These are phyloP conservation scores for Berkeleyomyces basicola DNA, from an alignment of 2,329 filamentous ascomycete species.

Conservation along the genomic window DNA sequence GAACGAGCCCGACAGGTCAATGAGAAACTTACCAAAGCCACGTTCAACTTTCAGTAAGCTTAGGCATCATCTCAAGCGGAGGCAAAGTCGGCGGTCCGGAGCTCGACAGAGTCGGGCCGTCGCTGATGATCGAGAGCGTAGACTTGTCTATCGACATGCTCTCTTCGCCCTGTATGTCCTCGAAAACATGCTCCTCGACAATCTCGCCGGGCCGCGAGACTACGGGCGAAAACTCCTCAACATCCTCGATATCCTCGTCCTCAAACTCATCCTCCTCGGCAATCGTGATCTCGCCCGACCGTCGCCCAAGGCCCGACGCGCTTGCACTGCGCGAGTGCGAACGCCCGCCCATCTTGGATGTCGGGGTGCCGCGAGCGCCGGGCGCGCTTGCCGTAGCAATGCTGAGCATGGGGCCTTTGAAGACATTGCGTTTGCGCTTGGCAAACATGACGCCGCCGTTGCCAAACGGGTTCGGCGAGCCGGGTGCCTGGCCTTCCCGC, in stretches of 20 bases:
- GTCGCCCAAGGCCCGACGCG: slow-evolving; percentile 43
- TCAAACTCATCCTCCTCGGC: slow-evolving; percentile 44
- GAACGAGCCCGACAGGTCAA: neutral
- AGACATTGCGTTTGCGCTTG: slow-evolving; percentile 62
- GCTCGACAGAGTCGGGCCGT: slow-evolving; percentile 4
- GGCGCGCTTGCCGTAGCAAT: slow-evolving; percentile 19
- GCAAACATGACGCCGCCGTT: slow-evolving; percentile 50
- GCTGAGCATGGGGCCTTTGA: slow-evolving; percentile 61
- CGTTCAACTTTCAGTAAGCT: slow-evolving; percentile 7
- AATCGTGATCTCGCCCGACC: slow-evolving; percentile 61
- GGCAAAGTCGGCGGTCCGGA: slow-evolving; percentile 6
- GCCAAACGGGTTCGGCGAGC: slow-evolving; percentile 41
- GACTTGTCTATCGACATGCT: slow-evolving; percentile 7
- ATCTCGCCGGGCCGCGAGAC: slow-evolving; percentile 5
- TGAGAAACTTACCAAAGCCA: neutral
- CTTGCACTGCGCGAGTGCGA: slow-evolving; percentile 43
- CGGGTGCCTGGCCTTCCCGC: slow-evolving; percentile 25
- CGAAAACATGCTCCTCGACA: slow-evolving; percentile 14
- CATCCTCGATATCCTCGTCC: slow-evolving; percentile 32
- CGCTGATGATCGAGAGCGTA: neutral
- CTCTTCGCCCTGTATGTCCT: slow-evolving; percentile 15
- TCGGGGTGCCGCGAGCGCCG: slow-evolving; percentile 19
- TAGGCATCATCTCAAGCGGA: slow-evolving; percentile 7
- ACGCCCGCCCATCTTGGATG: slow-evolving; percentile 23
- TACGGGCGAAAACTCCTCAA: slow-evolving; percentile 18